phyloP scores from a whole-genome alignment of 2,329 filamentous ascomycete species.

The Monosporascus sp. region DNA sequence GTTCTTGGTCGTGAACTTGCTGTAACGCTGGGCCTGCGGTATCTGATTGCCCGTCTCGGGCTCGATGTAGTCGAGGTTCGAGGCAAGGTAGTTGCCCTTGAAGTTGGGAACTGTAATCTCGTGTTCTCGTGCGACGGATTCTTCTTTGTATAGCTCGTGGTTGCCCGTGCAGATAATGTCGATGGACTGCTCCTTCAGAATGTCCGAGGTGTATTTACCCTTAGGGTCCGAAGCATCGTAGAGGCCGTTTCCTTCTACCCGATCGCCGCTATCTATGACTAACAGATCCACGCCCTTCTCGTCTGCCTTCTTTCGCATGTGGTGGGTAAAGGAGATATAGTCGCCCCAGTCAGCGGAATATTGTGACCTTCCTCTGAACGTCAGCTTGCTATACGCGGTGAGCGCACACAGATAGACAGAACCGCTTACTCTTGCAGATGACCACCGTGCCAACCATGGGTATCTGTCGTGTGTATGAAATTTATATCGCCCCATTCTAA shows the following conservation, averaged over 20 bases:
- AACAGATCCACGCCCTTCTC: slow-evolving; percentile 74
- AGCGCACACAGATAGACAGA: background rate
- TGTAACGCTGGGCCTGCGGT: slow-evolving; percentile 75
- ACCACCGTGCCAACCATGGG: slow-evolving; percentile 91
- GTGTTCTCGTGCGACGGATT: slow-evolving; percentile 74
- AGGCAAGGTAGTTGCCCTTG: slow-evolving; percentile 74
- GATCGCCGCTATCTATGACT: slow-evolving; percentile 92
- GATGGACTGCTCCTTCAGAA: slow-evolving; percentile 74
- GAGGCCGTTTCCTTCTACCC: slow-evolving; percentile 88
- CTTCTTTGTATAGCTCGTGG: slow-evolving; percentile 85
- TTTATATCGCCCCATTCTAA: slow-evolving; percentile 92
- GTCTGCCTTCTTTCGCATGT: slow-evolving; percentile 75
- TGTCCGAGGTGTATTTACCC: slow-evolving; percentile 82
- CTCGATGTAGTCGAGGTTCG: slow-evolving; percentile 85
- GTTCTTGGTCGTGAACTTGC: slow-evolving; percentile 88
- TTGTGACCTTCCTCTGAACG: slow-evolving; percentile 55
- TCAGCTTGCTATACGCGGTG: background rate
- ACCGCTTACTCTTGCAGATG: slow-evolving; percentile 78
- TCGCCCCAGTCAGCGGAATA: slow-evolving; percentile 98
- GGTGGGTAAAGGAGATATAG: slow-evolving; percentile 86
- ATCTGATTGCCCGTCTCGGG: slow-evolving; percentile 63
- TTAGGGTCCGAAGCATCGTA: slow-evolving; percentile 88
- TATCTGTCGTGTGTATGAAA: slow-evolving; percentile 94
- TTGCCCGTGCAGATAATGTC: slow-evolving; percentile 87
- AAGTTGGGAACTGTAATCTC: slow-evolving; percentile 78